Base-by-base conservation (phyloP, 208 protist species). In the Strigomonas culicis region DNA sequence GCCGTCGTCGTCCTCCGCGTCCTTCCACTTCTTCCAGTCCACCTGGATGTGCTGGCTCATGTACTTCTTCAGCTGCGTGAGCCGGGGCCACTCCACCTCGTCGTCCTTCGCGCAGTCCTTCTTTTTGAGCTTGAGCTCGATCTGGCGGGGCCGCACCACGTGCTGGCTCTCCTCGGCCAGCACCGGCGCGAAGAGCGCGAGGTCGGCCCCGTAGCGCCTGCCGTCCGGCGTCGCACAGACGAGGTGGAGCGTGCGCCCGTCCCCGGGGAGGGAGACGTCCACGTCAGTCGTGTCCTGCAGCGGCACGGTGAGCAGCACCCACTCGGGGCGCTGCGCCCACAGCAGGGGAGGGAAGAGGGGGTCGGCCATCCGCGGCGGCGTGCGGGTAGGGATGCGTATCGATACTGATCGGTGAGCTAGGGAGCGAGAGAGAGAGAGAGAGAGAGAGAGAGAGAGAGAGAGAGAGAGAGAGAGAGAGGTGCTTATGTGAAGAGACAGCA, bases 11-110 rank as follows among this genome's bases (percentile, higher is more conserved):
- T 83, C 80, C 25, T 94, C 86, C 24, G 80, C 82, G 60, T 96
- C 88, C 57, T 79, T 79, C 88, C 91, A 97, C 27, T 75, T 77
- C 0, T 72, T 59, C 88, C 91, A 97, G 77, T 97, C 91, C 19
- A 97, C 84, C 36, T 80, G 73, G 66, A 96, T 92, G 64, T 39
- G 25, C 19, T 84, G 73, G 30, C 41, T 43, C 57, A 88, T 70
- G 46, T 87, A 90, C n/a, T 44, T 56, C 65, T 84, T 87, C 21
- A 80, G 68, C 58, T 75, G 68, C 2, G 82, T 89, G 31, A 97
- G 75, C 10, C 91, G 85, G 49, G 86, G 84, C 88, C 91, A 97
- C 58, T 66, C 70, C 47, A 78, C 32, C 39, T 77, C 74, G 21
- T 82, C 70, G 32, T 82, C 80, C 50, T 75, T 71, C 8, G 28